Evolutionary conservation across 371 early-diverging fungal species (phyloP), one percentile per base, ranked within the genome.

Genomic region (Actinomortierella ambigua): DNA sequence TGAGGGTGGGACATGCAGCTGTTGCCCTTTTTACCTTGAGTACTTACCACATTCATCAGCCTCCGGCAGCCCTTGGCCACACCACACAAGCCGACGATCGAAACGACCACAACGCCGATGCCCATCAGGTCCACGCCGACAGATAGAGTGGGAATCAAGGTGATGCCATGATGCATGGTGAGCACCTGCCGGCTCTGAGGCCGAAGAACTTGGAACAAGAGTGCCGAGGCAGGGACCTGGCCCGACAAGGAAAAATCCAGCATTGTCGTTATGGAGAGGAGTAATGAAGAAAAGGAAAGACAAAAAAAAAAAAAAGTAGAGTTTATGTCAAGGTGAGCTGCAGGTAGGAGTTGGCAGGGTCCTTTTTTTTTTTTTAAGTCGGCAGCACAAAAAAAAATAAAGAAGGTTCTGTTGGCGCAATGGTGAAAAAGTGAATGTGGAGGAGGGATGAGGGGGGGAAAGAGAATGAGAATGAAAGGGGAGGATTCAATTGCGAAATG

Each of bases 71-170:
- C 66, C 34, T 56, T 61, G 40, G 65, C 63, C 5, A 71, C 66
- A 20, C 73, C 66, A 53, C 61, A 48, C 18, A 71, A 53, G 0
- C 73, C 73, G 56, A 66, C 58, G 26, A 71, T 51, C 1, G 71
- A 65, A 11, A 71, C 66, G 13, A 65, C 41, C 4, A 71, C 63
- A 34, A 66, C 65, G 15, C 65, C 73, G 18, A 71, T 57, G n/a
- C 73, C 65, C 66, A 65, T 66, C 9, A 71, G 34, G 28, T 71
- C 73, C 52, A 71, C 61, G 9, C 66, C 73, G 14, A 71, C 50
- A 5, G 73, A 71, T 0, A 71, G 47, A 2, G 66, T 71, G 13
- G 73, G 73, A 29, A 62, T 65, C 23, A 71, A 42, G 0, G 63
- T 59, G 18, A 71, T 52, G 8, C 60, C 63, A 41, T 63, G 50